Evolutionary conservation across 2,329 filamentous ascomycete genomes (phyloP), one percentile per base, ranked within the genome.

Genomic region (Lomentospora prolificans): DNA sequence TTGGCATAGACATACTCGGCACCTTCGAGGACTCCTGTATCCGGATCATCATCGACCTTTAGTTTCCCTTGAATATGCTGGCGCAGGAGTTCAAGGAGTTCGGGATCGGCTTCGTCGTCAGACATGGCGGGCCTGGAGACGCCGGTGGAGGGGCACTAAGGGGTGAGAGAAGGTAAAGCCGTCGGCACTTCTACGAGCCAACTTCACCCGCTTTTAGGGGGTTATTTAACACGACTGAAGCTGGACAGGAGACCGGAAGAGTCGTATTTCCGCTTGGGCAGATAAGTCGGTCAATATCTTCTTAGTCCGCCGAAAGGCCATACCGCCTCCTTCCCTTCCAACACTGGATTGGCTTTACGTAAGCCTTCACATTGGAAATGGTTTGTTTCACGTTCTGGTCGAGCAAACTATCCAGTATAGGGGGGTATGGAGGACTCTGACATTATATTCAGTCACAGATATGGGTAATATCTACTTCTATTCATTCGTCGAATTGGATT

Each of bases 1-100:
- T 96, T 94, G 73, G 96, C 84, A 72, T 87, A 95, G 64, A 97
- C 85, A 71, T 86, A 89, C 70, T 95, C 85, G 48, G 91, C 91
- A 59, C 84, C 81, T 60, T 89, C 77, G 3, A 97, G 80, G 41
- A 97, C 90, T 53, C 85, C 87, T 4, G 89, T 95, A 63, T 92
- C 87, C 19, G 87, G 80, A 22, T 85, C 79, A 19, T 79, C 71
- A 50, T 78, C 69, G 55, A 81, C 65, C 25, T 73, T 69, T 19
- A 76, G 72, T 57, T 80, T 79, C 55, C 83, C 81, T 55, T 86
- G 71, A 48, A 95, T 78, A 60, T 90, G 89, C 68, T 94, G 84
- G 55, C 90, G 86, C 12, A 97, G 80, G 19, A 96, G 84, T 62
- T 85, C 90, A 19, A 96, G 78, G 50, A 97, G 83, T 71, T 96